A percentile compares a stretch with the other conserved stretches of the same genome.
These are phyloP conservation scores for Moesziomyces antarcticus DNA, from an alignment of 1,284 basidiomycete species.

Conservation along the genomic window DNA sequence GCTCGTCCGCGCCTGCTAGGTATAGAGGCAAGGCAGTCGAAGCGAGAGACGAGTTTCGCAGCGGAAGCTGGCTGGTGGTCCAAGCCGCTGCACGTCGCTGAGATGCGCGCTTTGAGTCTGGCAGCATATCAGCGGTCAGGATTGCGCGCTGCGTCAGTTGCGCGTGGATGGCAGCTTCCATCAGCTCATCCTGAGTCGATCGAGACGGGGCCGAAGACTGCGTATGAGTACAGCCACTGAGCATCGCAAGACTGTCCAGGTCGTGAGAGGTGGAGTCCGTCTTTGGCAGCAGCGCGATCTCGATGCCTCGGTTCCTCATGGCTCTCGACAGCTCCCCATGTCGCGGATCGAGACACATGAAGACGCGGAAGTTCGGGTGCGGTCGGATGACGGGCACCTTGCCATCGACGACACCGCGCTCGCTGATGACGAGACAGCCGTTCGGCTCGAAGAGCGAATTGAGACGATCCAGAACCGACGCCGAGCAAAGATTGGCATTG, in stretches of 20 bases:
- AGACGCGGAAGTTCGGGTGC: slow-evolving; percentile 88
- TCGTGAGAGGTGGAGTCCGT: slow-evolving; percentile 12
- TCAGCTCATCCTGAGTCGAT: slow-evolving; percentile 25
- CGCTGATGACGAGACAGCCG: slow-evolving; percentile 84
- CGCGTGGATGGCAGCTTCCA: slow-evolving; percentile 23
- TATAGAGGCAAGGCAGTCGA: slow-evolving; percentile 20
- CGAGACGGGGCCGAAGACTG: not conserved
- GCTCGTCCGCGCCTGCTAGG: slow-evolving; percentile 5
- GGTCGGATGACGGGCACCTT: slow-evolving; percentile 81
- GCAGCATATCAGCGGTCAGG: not conserved
- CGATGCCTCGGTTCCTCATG: slow-evolving; percentile 97
- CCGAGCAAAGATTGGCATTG: slow-evolving; percentile 91
- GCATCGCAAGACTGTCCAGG: slow-evolving; percentile 24
- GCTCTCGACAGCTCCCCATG: slow-evolving; percentile 95
- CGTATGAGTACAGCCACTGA: slow-evolving; percentile 8
- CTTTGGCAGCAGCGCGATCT: slow-evolving; percentile 72
- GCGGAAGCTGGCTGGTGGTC: slow-evolving; percentile 18
- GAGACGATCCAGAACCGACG: slow-evolving; percentile 94
- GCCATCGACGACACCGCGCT: slow-evolving; percentile 86
- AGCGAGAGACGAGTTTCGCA: slow-evolving; percentile 33
- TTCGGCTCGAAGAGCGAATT: slow-evolving; percentile 94
- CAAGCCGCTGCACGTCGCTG: slow-evolving; percentile 20
- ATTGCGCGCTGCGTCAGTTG: slow-evolving; percentile 28
- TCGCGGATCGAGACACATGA: slow-evolving; percentile 92
- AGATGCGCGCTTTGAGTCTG: not conserved